These are phyloP conservation scores for Sistotremastrum suecicum DNA, from an alignment of 768 basidiomycete genomes.

Conservation along the genomic window DNA sequence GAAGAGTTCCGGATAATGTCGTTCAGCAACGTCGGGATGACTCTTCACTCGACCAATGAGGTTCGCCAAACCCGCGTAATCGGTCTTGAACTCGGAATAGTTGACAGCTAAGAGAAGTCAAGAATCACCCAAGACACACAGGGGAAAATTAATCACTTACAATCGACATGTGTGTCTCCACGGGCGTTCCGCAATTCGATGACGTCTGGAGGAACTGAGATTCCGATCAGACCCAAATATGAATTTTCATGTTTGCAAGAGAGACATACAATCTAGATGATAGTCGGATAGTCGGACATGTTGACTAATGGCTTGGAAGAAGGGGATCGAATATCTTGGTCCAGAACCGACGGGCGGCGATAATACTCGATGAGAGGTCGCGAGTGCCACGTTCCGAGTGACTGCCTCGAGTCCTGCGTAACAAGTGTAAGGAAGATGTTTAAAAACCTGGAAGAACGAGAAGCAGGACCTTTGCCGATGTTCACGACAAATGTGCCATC, in stretches of 20 bases:
- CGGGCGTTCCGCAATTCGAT: conserved; percentile 36
- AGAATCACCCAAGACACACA: not conserved
- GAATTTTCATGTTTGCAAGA: conserved; percentile 11
- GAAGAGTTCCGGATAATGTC: conserved; percentile 65
- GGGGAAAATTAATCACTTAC: conserved; percentile 24
- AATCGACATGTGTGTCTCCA: conserved; percentile 33
- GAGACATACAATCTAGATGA: conserved; percentile 28
- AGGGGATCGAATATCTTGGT: conserved; percentile 70
- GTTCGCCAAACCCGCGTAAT: conserved; percentile 56
- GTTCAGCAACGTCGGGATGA: conserved; percentile 69
- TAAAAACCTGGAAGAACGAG: too few species aligned
- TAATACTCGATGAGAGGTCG: conserved; percentile 70
- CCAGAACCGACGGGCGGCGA: conserved; percentile 42
- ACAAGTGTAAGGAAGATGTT: too few species aligned
- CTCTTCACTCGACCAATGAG: conserved; percentile 75
- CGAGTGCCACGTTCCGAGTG: conserved; percentile 60
- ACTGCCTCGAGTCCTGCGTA: conserved; percentile 57
- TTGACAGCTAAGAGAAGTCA: conserved; percentile 48
- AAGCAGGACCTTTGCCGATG: conserved; percentile 8
- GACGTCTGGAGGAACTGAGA: conserved; percentile 44
- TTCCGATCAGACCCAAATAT: conserved; percentile 17
- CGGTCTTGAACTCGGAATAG: conserved; percentile 56
- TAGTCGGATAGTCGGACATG: conserved; percentile 33
- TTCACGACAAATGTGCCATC: conserved; percentile 11
- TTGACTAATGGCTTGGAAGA: conserved; percentile 71